These are phyloP conservation scores for Leishmania turanica DNA, from an alignment of 208 protist species.

Conservation along the genomic window DNA sequence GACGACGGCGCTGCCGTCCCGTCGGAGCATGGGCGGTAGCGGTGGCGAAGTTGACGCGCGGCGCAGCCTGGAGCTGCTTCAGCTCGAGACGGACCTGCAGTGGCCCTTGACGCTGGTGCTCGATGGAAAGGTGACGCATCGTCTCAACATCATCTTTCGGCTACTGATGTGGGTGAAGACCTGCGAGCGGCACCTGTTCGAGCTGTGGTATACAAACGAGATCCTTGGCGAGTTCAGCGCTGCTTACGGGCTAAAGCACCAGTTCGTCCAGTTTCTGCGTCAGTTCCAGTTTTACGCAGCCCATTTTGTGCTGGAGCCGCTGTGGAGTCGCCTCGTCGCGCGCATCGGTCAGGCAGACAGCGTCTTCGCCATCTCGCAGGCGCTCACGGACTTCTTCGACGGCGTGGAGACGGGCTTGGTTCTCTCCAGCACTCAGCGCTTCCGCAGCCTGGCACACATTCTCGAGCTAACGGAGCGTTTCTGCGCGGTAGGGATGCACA, in stretches of 20 bases:
- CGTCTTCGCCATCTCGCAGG: slow-evolving; percentile 70
- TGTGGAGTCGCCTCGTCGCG: slow-evolving; percentile 74
- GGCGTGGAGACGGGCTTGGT: slow-evolving; percentile 69
- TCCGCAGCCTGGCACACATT: slow-evolving; percentile 72
- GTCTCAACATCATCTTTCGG: slow-evolving; percentile 84
- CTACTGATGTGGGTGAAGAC: slow-evolving; percentile 83
- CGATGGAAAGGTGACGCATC: slow-evolving; percentile 49
- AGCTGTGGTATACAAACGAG: slow-evolving; percentile 58
- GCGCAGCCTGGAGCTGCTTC: slow-evolving; percentile 73
- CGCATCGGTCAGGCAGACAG: slow-evolving; percentile 68
- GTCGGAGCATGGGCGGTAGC: slow-evolving; percentile 1
- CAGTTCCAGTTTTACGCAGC: slow-evolving; percentile 91
- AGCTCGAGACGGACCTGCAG: slow-evolving; percentile 83
- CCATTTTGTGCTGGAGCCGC: slow-evolving; percentile 88
- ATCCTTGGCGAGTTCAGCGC: slow-evolving; percentile 48
- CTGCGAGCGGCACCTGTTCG: slow-evolving; percentile 73
- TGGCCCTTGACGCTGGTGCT: slow-evolving; percentile 88
- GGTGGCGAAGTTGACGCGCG: slow-evolving; percentile 30
- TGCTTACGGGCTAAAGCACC: slow-evolving; percentile 84
- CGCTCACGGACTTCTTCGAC: slow-evolving; percentile 80
- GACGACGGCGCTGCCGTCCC: not conserved
- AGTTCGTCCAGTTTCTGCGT: slow-evolving; percentile 84
- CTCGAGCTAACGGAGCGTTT: slow-evolving; percentile 76
- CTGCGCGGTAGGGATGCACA: slow-evolving; percentile 72
- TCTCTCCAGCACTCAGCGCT: slow-evolving; percentile 71